These are phyloP conservation scores for Epichloe elymi DNA, from an alignment of 2,329 filamentous ascomycete genomes.

Conservation along the genomic window DNA sequence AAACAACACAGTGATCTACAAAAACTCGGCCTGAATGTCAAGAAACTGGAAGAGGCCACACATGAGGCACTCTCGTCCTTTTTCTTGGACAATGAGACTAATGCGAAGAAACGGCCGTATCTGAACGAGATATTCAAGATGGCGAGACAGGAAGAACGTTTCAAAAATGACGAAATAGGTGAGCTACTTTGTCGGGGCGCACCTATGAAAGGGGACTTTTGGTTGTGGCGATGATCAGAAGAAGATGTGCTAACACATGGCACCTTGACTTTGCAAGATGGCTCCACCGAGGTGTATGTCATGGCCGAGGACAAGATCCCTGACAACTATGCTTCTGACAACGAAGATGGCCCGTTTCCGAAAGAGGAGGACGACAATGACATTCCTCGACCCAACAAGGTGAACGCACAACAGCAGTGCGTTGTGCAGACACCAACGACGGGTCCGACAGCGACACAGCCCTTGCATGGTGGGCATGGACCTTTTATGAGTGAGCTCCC, in stretches of 20 bases:
- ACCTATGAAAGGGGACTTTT: background rate
- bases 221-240: background rate
- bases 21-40: conserved; percentile 38
- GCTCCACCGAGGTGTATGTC: conserved; percentile 32
- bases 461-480: conserved; percentile 18
- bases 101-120: conserved; percentile 40
- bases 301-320: conserved; percentile 38
- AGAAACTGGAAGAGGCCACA: conserved; percentile 44
- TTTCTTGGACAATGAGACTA: conserved; percentile 44
- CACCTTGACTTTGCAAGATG: conserved; percentile 30
- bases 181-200: conserved; percentile 9
- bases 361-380: conserved; percentile 32
- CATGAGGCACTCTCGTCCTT: conserved; percentile 44
- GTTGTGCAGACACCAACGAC: conserved; percentile 22
- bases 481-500: conserved; percentile 31
- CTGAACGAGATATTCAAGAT: conserved; percentile 50
- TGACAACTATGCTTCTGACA: conserved; percentile 34
- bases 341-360: conserved; percentile 26
- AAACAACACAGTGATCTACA: conserved; percentile 38
- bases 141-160: conserved; percentile 42
- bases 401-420: conserved; percentile 15
- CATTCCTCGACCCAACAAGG: conserved; percentile 23
- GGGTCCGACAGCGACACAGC: conserved; percentile 23
- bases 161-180: conserved; percentile 45
- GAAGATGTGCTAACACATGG: conserved; percentile 3